These are phyloP conservation scores for Trichosporon sp. DNA, from an alignment of 1,284 basidiomycete species.

Conservation along the genomic window DNA sequence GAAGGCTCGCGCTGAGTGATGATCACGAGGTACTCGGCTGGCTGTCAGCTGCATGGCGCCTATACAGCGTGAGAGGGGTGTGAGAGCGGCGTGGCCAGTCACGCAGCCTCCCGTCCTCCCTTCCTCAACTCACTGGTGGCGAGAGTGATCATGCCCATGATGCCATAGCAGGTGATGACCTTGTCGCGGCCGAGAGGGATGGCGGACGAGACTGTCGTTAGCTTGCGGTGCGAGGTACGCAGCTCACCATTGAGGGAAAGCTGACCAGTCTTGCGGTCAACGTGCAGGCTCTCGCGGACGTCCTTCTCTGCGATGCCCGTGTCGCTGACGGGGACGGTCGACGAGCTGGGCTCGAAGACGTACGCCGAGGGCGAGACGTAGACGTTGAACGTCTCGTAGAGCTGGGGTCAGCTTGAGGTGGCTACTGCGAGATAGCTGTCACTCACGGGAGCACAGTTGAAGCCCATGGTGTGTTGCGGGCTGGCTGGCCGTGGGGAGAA, in stretches of 20 bases:
- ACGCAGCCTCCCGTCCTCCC: neutral
- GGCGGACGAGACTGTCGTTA: conserved; percentile 30
- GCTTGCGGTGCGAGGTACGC: neutral
- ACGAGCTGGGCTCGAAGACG: conserved; percentile 47
- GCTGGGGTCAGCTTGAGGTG: conserved; percentile 23
- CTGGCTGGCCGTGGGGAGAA: neutral
- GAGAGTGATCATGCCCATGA: conserved; percentile 78
- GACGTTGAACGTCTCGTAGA: conserved; percentile 50
- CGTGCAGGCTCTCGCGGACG: conserved; percentile 46
- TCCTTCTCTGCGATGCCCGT: conserved; percentile 40
- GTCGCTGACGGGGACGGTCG: conserved; percentile 22
- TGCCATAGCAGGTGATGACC: conserved; percentile 63
- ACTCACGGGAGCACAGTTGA: conserved; percentile 32
- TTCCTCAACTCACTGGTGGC: conserved; percentile 62
- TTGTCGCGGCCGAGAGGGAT: conserved; percentile 50
- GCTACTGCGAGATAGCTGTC: too few species aligned
- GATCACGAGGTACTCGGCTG: conserved; percentile 89
- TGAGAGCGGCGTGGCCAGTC: neutral
- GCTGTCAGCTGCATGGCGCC: neutral
- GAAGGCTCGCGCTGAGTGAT: conserved; percentile 78
- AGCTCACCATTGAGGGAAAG: conserved; percentile 49
- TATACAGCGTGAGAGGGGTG: neutral
- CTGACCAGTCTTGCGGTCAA: conserved; percentile 47
- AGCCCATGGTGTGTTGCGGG: conserved; percentile 15
- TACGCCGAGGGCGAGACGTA: conserved; percentile 48